Conservation (phyloP, 2,329 filamentous ascomycete genomes). For the Didymella arachidicola region DNA sequence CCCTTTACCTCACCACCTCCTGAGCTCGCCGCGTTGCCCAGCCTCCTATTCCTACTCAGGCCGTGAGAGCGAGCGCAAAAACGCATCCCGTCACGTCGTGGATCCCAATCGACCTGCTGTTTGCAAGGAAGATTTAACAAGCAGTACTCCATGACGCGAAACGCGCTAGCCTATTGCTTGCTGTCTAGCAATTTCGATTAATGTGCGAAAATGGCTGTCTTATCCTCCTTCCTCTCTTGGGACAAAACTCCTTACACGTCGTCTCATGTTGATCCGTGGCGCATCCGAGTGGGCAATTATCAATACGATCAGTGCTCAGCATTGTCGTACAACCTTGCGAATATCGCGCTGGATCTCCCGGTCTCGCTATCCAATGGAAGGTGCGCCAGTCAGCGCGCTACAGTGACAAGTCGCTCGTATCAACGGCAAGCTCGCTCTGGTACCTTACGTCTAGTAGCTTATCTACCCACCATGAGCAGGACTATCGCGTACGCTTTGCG, state of each 20-base stretch:
- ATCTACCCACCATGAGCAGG: slow-evolving; percentile 1
- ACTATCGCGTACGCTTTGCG: slow-evolving; percentile 1
- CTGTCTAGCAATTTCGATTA: slow-evolving; percentile 21
- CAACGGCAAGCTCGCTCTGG: slow-evolving; percentile 1
- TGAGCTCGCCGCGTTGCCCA: slow-evolving; percentile 12
- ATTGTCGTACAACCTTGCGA: slow-evolving; percentile 16
- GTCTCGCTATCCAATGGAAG: slow-evolving; percentile 4
- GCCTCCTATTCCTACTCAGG: slow-evolving; percentile 7
- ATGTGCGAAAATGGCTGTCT: slow-evolving; percentile 16
- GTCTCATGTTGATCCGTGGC: slow-evolving; percentile 24
- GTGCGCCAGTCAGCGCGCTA: slow-evolving; percentile 9
- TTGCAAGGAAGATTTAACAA: slow-evolving; percentile 6
- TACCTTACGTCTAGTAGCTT: slow-evolving; percentile 1
- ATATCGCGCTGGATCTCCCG: slow-evolving; percentile 17
- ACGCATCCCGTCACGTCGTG: slow-evolving; percentile 4
- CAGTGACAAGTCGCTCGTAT: slow-evolving; percentile 9
- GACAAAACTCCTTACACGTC: slow-evolving; percentile 13
- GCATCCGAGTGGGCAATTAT: slow-evolving; percentile 11
- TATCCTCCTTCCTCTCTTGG: slow-evolving; percentile 24
- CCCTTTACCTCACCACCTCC: slow-evolving; percentile 2
- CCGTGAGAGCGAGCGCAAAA: slow-evolving; percentile 7
- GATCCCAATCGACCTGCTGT: slow-evolving; percentile 11
- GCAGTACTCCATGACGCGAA: slow-evolving; percentile 13
- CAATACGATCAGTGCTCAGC: slow-evolving; percentile 14
- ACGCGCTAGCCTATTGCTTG: slow-evolving; percentile 17